A percentile compares a stretch with the other conserved stretches of the same genome.
Conservation (phyloP, 345 rosid genomes). For the Salix arbutifolia region DNA sequence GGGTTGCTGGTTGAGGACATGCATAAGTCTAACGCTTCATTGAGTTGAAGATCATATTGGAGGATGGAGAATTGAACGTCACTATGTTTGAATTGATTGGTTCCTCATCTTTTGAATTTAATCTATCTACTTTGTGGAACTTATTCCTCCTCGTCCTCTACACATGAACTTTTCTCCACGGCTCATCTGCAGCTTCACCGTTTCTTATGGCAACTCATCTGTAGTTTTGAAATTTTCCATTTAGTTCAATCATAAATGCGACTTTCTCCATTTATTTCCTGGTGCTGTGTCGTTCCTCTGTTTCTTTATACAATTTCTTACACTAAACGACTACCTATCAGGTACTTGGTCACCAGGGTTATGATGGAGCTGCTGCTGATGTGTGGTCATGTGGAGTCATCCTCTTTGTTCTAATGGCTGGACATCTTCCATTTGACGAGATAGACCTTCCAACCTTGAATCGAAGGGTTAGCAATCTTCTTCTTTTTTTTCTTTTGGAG, state of each 20-base stretch:
- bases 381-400: constrained; percentile 96
- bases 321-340: constrained; percentile 17
- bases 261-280: neutral
- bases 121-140: neutral
- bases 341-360: constrained; percentile 66
- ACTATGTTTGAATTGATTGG: neutral
- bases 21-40: neutral
- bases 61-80: neutral
- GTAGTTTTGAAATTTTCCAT: neutral
- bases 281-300: neutral
- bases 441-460: constrained; percentile 70
- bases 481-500: neutral
- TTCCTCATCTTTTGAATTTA: neutral
- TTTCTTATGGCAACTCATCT: neutral
- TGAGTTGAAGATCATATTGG: neutral
- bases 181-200: neutral
- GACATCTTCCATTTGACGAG: constrained; percentile 77
- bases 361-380: constrained; percentile 90
- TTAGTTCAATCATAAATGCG: neutral
- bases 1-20: neutral
- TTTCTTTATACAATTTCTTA: constrained; percentile 9
- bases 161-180: neutral
- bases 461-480: constrained; percentile 48
- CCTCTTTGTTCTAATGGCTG: constrained; percentile 84
- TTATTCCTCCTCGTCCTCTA: neutral